Base-by-base conservation (phyloP, 805 yeast genomes). In the Tetrapisispora nanseiensis region DNA sequence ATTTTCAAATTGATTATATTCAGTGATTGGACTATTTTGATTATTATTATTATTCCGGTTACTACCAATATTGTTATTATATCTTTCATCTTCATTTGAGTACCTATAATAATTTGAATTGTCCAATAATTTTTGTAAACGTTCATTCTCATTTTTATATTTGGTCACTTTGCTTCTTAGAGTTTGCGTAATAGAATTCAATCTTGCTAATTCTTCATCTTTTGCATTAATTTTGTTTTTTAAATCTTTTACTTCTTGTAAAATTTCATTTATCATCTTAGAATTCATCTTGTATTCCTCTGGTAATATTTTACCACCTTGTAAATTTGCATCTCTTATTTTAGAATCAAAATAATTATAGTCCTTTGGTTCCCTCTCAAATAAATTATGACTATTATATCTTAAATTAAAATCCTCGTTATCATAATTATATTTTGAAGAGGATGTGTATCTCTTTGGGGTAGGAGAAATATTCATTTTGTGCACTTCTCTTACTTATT, bases 251-350 rank as follows among this genome's bases (percentile, higher is more conserved):
- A 63, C 61, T 31, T 67, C 66, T 24, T 56, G 56, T 18, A 63
- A 55, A 26, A 66, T 51, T 41, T 61, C 62, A 42, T 67, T 72
- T 16, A 66, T 53, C 60, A 64, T 62, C 38, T 62, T 57, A 4
- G 68, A 55, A 37, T 58, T 63, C 30, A 61, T 52, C 41, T 59
- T 59, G 40, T 63, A 61, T 36, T 62, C 67, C 27, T 62, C 67
- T 5, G 63, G 63, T 19, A 60, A 44, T 15, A 58, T 49, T 28
- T 50, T 49, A 16, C 56, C 64, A 33, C 33, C 27, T 15, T 22
- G 18, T 9, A 22, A 11, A 6, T 21, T 27, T 15, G 32, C 6
- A 15, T 31, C 41, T n/a, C 31, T 33, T n/a, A 19, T 7, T 22
- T 21, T 24, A 1, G 27, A 21, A 10, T n/a, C 33, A 11, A 15